Base-by-base conservation (phyloP, 208 protist genomes). In the Leishmania arabica region DNA sequence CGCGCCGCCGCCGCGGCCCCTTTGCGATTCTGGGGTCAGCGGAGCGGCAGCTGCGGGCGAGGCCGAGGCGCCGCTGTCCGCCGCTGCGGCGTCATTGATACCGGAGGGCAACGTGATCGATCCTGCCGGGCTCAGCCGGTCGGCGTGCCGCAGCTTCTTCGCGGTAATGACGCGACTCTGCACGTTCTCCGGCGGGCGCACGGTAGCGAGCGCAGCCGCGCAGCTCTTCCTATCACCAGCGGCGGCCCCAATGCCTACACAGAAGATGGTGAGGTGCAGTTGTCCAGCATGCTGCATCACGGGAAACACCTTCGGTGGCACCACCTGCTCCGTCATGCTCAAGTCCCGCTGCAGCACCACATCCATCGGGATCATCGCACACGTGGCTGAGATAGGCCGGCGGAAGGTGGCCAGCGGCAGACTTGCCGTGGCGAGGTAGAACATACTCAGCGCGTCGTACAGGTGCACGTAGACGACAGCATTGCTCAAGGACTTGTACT, bases 371-470 rank as follows among this genome's bases (percentile, higher is more conserved):
- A 83, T 82, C 49, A 93, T 73, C 24, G 86, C 89, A 62, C 88
- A 89, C 79, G 88, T 90, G 31, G 92, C 86, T 69, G 92, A 89
- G 83, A 89, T 85, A 2, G 95, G 93, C 3, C 95, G 90, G 40
- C 85, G 91, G 85, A 97, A 97, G 75, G 91, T 83, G 21, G 87
- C 64, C 27, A 97, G 79, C 24, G 89, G 82, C 21, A 97, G 70
- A 6, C 79, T 72, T 6, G 91, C 90, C 65, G 90, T 96, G 24
- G 86, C 87, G 31, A 96, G 74, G 87, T 97, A 97, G 85, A 97
- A 97, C 95, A 97, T 97, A 24, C 88, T 96, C 42, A 96, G 86
- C 11, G 93, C 95, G 79, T 97, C 87, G 85, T 96, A 97, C 5
- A 96, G 45, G 81, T 97, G 95, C 60, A 97, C 79, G 86, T 97